A percentile compares a stretch with the other conserved stretches of the same genome.
Evolutionary conservation across 2,329 filamentous ascomycete species (phyloP).

Genomic region (Fusarium sp.): DNA sequence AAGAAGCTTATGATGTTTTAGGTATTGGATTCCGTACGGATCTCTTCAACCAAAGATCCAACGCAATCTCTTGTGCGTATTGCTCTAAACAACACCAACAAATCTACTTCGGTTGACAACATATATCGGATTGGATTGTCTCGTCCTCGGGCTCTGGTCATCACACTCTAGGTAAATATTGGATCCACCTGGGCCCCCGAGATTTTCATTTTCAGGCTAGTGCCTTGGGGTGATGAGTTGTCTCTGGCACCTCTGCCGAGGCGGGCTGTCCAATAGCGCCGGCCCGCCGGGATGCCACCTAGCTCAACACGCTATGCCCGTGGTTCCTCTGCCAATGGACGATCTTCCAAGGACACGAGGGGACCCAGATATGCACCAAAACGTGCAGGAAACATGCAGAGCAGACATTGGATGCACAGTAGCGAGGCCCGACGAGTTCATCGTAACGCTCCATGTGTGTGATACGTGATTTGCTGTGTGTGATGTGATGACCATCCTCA

Average conservation of each 20-base stretch:
- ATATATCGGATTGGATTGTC: not conserved
- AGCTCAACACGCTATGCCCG: slow-evolving; percentile 23
- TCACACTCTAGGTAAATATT: not conserved
- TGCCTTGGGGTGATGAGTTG: slow-evolving; percentile 48
- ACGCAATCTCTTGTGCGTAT: not conserved
- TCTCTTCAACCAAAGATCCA: not conserved
- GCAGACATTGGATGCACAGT: not conserved
- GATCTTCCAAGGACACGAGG: slow-evolving; percentile 22
- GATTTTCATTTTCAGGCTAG: slow-evolving; percentile 23
- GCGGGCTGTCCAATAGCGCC: slow-evolving; percentile 47
- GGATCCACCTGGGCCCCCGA: slow-evolving; percentile 4
- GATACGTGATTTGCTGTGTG: slow-evolving; percentile 14
- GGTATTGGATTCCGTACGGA: not conserved
- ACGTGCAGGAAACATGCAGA: slow-evolving; percentile 18
- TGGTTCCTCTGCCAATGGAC: slow-evolving; percentile 36
- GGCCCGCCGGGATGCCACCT: slow-evolving; percentile 41
- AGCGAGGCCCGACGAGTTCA: slow-evolving; percentile 33
- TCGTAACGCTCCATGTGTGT: slow-evolving; percentile 19
- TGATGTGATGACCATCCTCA: slow-evolving; percentile 10
- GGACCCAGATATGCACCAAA: slow-evolving; percentile 18
- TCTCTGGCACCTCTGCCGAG: slow-evolving; percentile 51
- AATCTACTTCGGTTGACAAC: not conserved
- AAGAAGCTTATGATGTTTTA: not conserved
- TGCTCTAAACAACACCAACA: not conserved
- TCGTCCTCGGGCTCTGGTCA: not conserved